Evolutionary conservation across 352 stramenopile genomes (phyloP), one percentile per base, ranked within the genome.

Genomic region (Phytophthora pini): DNA sequence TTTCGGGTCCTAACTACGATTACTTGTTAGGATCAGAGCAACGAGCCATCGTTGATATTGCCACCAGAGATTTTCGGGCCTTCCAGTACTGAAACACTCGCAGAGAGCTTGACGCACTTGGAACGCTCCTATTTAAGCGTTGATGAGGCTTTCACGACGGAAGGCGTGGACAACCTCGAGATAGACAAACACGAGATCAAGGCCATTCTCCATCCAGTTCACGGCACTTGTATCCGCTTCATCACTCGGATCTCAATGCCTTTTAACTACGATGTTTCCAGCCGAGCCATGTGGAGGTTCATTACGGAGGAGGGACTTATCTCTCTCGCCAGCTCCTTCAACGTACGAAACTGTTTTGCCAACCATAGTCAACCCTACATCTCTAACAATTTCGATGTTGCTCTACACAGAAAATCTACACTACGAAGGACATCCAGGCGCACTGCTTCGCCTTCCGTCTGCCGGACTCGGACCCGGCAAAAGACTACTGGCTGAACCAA

Each of bases 181-280:
- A 51, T 66, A 48, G 61, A 65, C 39, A 64, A 66, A 6, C 61
- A 74, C 7, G 61, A 70, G 5, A 63, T 74, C 17, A 70, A 74
- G 53, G 54, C 55, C 4, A 74, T 70, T 15, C 49, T 67, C 7
- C 61, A 67, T 24, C 61, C 66, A 13, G 34, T 22, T 29, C 59
- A 70, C 49, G 66, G 66, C 41, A 70, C 48, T 5, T 70, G 52
- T 20, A 70, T 70, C 20, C 60, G 65, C n/a, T 70, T 70, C 39
- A 63, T 49, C 31, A 70, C 66, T 29, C 43, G 61, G n/a, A 58
- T 70, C 41, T 44, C 31, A 15, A 67, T 70, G 54, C 66, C 66
- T 1, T 66, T 61, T 24, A 61, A 54, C 22, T 66, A 66, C 34
- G 60, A 74, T 5, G 39, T 74, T 17, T 66, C 61, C 8, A 74